phyloP scores from a whole-genome alignment of 768 basidiomycete genomes.

The Amyloporia xantha region DNA sequence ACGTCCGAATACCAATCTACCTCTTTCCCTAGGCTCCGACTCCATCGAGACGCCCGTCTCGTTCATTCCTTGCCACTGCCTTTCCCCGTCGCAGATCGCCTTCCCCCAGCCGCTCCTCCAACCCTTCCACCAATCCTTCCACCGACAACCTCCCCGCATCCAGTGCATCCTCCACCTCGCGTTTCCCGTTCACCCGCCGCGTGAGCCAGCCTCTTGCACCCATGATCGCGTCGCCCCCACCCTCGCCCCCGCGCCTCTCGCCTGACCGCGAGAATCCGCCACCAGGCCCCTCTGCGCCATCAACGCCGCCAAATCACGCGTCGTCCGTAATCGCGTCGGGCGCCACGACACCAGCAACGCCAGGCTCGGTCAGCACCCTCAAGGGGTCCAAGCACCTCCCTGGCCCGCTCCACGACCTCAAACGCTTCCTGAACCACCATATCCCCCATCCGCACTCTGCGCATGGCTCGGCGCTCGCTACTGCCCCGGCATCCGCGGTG shows the following conservation, averaged over 20 bases:
- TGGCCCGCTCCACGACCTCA: constrained; percentile 86
- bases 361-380: constrained; percentile 6
- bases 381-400: constrained; percentile 35
- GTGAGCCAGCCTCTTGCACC: constrained; percentile 14
- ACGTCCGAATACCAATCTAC: constrained; percentile 6
- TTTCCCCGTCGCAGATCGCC: constrained; percentile 23
- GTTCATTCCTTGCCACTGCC: constrained; percentile 21
- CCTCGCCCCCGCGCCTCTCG: constrained; percentile 9
- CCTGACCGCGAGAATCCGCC: constrained; percentile 11
- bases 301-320: constrained; percentile 1
- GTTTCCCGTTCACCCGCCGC: constrained; percentile 16
- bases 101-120: constrained; percentile 15
- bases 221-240: constrained; percentile 10
- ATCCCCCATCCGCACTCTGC: constrained; percentile 50
- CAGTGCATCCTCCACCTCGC: constrained; percentile 16
- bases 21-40: constrained; percentile 14
- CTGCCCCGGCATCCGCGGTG: constrained; percentile 19
- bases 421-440: constrained; percentile 92
- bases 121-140: constrained; percentile 15
- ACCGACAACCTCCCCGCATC: constrained; percentile 14
- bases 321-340: constrained; percentile 3
- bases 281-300: constrained; percentile 3
- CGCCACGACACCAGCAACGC: constrained; percentile 8
- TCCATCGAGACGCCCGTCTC: constrained; percentile 20
- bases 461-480: constrained; percentile 17